Evolutionary conservation across 768 basidiomycete species (phyloP).

Genomic region (Paxillus ammoniavirescens): DNA sequence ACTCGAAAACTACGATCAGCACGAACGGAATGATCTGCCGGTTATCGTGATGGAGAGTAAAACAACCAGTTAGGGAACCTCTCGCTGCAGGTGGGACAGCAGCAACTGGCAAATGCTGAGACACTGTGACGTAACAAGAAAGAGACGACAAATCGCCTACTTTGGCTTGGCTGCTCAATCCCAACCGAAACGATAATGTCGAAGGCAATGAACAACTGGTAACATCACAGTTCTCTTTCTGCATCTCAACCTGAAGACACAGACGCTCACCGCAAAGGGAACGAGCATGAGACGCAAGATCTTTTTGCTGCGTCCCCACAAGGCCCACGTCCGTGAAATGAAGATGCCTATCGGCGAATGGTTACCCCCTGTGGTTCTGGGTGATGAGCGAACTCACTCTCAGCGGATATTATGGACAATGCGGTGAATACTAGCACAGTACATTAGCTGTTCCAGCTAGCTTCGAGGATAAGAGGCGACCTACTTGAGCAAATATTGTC

Average conservation of each 20-base stretch:
- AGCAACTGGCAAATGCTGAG: neutral
- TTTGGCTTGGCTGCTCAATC: neutral
- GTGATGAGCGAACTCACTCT: neutral
- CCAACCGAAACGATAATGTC: neutral
- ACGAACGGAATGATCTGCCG: neutral
- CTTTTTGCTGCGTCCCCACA: conserved; percentile 1
- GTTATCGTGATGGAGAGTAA: neutral
- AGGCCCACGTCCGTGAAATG: conserved; percentile 3
- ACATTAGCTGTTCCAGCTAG: neutral
- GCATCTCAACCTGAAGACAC: neutral
- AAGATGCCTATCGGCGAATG: neutral
- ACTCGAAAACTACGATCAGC: conserved; percentile 2
- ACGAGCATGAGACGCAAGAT: neutral
- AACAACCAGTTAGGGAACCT: neutral
- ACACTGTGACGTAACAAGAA: neutral
- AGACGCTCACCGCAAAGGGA: conserved; percentile 1
- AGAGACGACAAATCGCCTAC: neutral
- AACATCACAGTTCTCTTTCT: neutral
- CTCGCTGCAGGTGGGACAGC: neutral
- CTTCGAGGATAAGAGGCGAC: neutral
- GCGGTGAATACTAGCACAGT: neutral
- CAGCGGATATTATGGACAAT: neutral
- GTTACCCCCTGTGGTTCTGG: neutral
- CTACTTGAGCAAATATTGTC: conserved; percentile 2
- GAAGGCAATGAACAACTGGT: neutral